A percentile compares a stretch with the other conserved stretches of the same genome.
Evolutionary conservation across 2,329 filamentous ascomycete genomes (phyloP).

Genomic region (Berkeleyomyces basicola): DNA sequence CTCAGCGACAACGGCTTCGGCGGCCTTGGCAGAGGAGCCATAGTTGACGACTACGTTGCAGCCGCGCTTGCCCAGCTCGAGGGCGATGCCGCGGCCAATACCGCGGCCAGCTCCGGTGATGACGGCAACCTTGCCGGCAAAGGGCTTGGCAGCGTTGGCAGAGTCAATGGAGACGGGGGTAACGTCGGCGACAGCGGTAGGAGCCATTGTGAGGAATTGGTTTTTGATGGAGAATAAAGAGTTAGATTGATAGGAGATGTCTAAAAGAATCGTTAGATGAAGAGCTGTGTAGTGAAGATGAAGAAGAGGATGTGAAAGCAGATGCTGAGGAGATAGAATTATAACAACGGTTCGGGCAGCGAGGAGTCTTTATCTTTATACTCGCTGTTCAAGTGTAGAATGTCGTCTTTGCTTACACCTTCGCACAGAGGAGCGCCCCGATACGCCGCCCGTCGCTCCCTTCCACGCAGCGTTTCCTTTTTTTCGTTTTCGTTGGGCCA

Average conservation of each 20-base stretch:
- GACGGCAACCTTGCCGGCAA: conserved; percentile 38
- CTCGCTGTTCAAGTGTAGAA: neutral
- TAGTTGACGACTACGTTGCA: conserved; percentile 54
- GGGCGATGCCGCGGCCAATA: conserved; percentile 48
- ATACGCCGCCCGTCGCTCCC: neutral
- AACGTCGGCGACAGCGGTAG: conserved; percentile 11
- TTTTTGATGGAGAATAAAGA: neutral
- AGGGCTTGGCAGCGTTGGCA: conserved; percentile 21
- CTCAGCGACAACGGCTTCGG: conserved; percentile 38
- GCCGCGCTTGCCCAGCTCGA: conserved; percentile 49
- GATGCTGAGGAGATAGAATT: neutral
- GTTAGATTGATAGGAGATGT: neutral
- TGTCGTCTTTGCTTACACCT: neutral
- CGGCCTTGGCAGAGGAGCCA: conserved; percentile 35
- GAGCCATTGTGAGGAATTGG: conserved; percentile 13
- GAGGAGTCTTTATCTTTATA: neutral
- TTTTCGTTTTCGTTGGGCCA: neutral
- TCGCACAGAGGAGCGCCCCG: neutral
- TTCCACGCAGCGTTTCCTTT: neutral
- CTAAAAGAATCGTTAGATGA: neutral
- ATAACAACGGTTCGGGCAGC: neutral
- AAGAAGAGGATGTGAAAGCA: neutral
- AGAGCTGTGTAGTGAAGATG: neutral
- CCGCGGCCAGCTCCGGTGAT: conserved; percentile 50
- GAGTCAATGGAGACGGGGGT: conserved; percentile 15